phyloP scores from a whole-genome alignment of 2,329 filamentous ascomycete species.

The Phialocephala sp. region DNA sequence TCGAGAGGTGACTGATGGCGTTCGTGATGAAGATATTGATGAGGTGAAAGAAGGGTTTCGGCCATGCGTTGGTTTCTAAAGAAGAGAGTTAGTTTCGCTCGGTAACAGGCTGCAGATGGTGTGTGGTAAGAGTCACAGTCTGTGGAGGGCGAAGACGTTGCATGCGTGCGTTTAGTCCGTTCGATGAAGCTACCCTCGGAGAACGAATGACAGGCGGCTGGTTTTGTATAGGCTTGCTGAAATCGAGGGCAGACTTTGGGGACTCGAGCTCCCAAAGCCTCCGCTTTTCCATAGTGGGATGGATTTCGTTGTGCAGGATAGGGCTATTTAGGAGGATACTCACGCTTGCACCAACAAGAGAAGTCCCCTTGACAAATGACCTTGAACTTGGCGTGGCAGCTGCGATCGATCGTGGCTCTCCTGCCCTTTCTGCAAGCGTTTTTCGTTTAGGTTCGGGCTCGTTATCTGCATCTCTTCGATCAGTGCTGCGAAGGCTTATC shows the following conservation, averaged over 20 bases:
- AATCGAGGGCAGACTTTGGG: slow-evolving; percentile 10
- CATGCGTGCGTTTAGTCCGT: neutral
- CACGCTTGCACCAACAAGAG: slow-evolving; percentile 36
- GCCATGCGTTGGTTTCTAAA: slow-evolving; percentile 18
- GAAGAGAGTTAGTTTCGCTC: slow-evolving; percentile 16
- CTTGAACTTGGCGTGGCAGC: slow-evolving; percentile 50
- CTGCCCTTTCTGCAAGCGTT: slow-evolving; percentile 59
- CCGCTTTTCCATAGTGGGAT: slow-evolving; percentile 10
- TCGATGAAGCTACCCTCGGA: slow-evolving; percentile 1
- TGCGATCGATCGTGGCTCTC: slow-evolving; percentile 53
- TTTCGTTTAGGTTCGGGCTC: slow-evolving; percentile 66
- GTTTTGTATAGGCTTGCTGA: neutral
- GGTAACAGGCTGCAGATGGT: neutral
- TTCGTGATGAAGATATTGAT: slow-evolving; percentile 46
- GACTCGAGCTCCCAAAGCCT: slow-evolving; percentile 8
- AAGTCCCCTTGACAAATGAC: slow-evolving; percentile 42
- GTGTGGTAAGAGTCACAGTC: slow-evolving; percentile 5
- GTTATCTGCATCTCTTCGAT: slow-evolving; percentile 47
- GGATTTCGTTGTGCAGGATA: neutral
- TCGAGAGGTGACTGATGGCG: slow-evolving; percentile 49
- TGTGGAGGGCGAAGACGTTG: slow-evolving; percentile 4
- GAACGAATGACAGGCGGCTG: neutral
- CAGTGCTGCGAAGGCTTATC: slow-evolving; percentile 7
- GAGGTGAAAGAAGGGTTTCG: slow-evolving; percentile 46
- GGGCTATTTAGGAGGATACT: slow-evolving; percentile 21